These are phyloP conservation scores for Fusarium nisikadoi DNA, from an alignment of 2,329 filamentous ascomycete species.

Conservation along the genomic window DNA sequence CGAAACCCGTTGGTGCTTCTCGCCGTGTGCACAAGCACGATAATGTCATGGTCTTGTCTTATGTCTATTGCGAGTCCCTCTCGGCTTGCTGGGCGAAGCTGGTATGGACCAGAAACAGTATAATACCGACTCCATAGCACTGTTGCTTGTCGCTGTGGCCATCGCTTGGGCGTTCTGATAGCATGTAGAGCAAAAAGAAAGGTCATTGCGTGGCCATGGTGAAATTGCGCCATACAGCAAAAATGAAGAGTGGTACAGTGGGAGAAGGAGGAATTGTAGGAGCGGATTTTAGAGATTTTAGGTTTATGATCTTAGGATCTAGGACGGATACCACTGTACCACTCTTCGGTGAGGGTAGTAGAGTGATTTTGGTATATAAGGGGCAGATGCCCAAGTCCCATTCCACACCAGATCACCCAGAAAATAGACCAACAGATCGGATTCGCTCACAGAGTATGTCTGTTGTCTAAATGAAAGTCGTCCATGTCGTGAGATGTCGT, in stretches of 20 bases:
- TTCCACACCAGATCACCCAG: background rate
- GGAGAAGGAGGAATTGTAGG: background rate
- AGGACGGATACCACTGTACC: slow-evolving; percentile 6
- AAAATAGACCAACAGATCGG: background rate
- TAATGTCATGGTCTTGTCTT: background rate
- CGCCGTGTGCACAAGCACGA: background rate
- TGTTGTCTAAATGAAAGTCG: background rate
- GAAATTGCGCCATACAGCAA: background rate
- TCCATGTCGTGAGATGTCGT: background rate
- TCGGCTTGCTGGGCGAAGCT: background rate
- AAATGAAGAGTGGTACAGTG: background rate
- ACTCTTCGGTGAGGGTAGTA: background rate
- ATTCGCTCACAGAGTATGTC: background rate
- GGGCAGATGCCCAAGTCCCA: background rate
- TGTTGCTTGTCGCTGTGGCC: background rate
- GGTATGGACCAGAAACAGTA: background rate
- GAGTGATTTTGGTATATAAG: background rate
- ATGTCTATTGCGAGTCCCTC: background rate
- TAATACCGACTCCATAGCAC: background rate
- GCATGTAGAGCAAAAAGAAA: background rate
- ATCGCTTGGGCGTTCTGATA: background rate
- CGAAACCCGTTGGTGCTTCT: background rate
- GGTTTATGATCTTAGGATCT: background rate
- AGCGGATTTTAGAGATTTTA: background rate
- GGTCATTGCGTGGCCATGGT: background rate